phyloP scores from a whole-genome alignment of 805 yeast genomes.

The Yamadazyma paraphyllophila region DNA sequence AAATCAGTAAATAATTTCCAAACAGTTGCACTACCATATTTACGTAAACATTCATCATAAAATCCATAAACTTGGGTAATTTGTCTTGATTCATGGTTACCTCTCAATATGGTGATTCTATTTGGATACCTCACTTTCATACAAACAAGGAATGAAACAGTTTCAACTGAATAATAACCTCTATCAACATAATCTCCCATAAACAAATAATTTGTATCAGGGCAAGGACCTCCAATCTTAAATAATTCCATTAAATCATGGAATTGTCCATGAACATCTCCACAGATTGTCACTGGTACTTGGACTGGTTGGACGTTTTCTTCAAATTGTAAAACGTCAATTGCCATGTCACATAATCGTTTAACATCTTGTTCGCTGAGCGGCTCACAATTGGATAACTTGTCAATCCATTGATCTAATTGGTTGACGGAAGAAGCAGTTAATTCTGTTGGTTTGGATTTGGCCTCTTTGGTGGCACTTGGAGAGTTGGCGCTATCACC shows the following conservation, averaged over 20 bases:
- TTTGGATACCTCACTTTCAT: slow-evolving; percentile 91
- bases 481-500: not conserved
- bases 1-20: slow-evolving; percentile 92
- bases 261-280: slow-evolving; percentile 95
- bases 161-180: slow-evolving; percentile 88
- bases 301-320: slow-evolving; percentile 93
- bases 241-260: slow-evolving; percentile 92
- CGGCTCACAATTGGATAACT: slow-evolving; percentile 75
- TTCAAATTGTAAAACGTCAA: slow-evolving; percentile 85
- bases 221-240: slow-evolving; percentile 74
- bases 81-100: slow-evolving; percentile 94
- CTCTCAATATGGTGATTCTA: slow-evolving; percentile 88
- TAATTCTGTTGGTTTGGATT: slow-evolving; percentile 20
- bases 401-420: slow-evolving; percentile 85
- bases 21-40: slow-evolving; percentile 88
- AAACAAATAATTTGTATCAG: slow-evolving; percentile 47
- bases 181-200: slow-evolving; percentile 82
- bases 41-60: slow-evolving; percentile 91
- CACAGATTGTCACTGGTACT: slow-evolving; percentile 96
- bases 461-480: slow-evolving; percentile 14
- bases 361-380: slow-evolving; percentile 77
- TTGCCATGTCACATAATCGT: slow-evolving; percentile 82
- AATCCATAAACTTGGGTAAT: slow-evolving; percentile 96
- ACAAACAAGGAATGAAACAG: slow-evolving; percentile 83
- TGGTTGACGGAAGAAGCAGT: slow-evolving; percentile 54